Conservation (phyloP, 2,329 filamentous ascomycete species). For the Daldinia sp. region DNA sequence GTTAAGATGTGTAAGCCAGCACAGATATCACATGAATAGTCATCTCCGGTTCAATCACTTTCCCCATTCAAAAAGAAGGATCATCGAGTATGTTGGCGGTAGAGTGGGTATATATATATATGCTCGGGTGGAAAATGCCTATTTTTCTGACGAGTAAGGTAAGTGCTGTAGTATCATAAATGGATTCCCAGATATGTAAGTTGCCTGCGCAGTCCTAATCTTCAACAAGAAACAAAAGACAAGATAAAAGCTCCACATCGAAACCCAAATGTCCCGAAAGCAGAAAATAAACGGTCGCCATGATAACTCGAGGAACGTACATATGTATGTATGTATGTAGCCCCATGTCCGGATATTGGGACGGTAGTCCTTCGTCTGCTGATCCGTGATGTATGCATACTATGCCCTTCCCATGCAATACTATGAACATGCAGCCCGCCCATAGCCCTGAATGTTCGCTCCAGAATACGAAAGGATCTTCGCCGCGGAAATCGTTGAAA, state of each 20-base stretch:
- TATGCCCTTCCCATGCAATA: conserved; percentile 37
- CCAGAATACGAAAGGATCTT: conserved; percentile 27
- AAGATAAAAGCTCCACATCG: conserved; percentile 23
- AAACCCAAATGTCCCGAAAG: conserved; percentile 11
- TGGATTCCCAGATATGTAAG: conserved; percentile 9
- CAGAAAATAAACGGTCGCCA: conserved; percentile 11
- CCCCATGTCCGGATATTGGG: conserved; percentile 16
- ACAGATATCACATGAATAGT: conserved; percentile 5
- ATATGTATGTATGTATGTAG: not conserved
- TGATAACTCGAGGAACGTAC: conserved; percentile 11
- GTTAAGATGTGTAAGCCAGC: not conserved
- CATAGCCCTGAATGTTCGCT: conserved; percentile 28
- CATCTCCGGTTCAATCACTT: conserved; percentile 1
- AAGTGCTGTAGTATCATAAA: conserved; percentile 19
- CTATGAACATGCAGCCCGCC: conserved; percentile 26
- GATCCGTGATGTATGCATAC: conserved; percentile 21
- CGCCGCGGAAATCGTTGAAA: conserved; percentile 21
- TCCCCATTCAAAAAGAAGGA: conserved; percentile 4
- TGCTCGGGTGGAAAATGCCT: conserved; percentile 31
- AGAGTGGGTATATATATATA: conserved; percentile 34
- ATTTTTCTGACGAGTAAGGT: conserved; percentile 7
- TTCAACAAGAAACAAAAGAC: conserved; percentile 22
- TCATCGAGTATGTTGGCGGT: conserved; percentile 9
- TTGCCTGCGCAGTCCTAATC: conserved; percentile 40
- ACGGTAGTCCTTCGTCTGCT: conserved; percentile 20